phyloP scores from a whole-genome alignment of 2,329 filamentous ascomycete species.

The Aspergillus sp. region DNA sequence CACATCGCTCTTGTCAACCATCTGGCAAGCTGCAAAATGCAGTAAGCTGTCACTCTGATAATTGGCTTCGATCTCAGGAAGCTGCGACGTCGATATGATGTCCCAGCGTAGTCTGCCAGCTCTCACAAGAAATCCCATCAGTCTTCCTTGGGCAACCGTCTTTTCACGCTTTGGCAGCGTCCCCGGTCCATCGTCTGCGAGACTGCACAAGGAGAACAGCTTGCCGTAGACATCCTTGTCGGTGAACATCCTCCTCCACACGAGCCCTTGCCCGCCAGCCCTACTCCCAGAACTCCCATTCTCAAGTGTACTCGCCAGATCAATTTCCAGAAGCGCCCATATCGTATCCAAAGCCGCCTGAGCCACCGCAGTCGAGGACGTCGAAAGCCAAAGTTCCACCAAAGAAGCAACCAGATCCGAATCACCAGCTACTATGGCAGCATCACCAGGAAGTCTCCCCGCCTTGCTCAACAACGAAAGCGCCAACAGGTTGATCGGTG shows the following conservation, averaged over 20 bases:
- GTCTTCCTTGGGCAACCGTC: conserved; percentile 52
- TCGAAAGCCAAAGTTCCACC: conserved; percentile 52
- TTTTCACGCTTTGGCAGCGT: conserved; percentile 44
- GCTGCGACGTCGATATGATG: conserved; percentile 44
- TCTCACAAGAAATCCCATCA: conserved; percentile 51
- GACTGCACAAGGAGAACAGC: conserved; percentile 49
- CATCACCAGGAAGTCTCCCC: conserved; percentile 43
- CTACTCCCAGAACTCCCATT: conserved; percentile 15
- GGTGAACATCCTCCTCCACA: conserved; percentile 56
- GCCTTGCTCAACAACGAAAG: conserved; percentile 52
- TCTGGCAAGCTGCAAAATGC: conserved; percentile 47
- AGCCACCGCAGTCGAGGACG: conserved; percentile 47
- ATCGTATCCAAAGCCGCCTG: conserved; percentile 47
- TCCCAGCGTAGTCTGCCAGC: conserved; percentile 49
- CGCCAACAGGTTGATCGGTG: conserved; percentile 49
- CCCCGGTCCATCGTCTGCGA: conserved; percentile 28
- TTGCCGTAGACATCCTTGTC: conserved; percentile 52
- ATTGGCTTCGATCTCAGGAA: conserved; percentile 43
- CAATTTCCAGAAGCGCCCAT: conserved; percentile 45
- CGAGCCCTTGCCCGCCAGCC: conserved; percentile 41
- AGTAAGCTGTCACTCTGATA: conserved; percentile 40
- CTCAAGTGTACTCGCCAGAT: conserved; percentile 31
- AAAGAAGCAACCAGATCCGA: conserved; percentile 48
- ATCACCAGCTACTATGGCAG: conserved; percentile 50
- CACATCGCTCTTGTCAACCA: conserved; percentile 52